These are phyloP conservation scores for Oidiodendron maius DNA, from an alignment of 495 filamentous ascomycete species.

Conservation along the genomic window DNA sequence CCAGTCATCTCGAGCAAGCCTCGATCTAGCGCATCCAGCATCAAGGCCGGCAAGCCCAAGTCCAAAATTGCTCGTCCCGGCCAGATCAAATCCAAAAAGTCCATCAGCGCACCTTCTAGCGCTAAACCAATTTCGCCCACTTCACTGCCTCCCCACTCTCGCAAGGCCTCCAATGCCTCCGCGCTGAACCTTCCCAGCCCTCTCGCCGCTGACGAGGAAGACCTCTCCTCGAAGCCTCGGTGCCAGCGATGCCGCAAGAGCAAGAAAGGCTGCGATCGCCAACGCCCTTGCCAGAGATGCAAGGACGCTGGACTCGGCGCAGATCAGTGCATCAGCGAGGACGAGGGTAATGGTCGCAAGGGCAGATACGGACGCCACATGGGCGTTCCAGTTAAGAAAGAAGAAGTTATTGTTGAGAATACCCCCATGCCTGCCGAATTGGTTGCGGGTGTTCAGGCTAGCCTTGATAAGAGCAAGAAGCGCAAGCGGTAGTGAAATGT, in stretches of 20 bases:
- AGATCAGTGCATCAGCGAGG: conserved; percentile 92
- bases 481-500: conserved; percentile 52
- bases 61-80: conserved; percentile 34
- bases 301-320: conserved; percentile 89
- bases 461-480: conserved; percentile 63
- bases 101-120: conserved; percentile 21
- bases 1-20: conserved; percentile 18
- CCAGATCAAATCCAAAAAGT: conserved; percentile 52
- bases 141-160: conserved; percentile 58
- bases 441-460: conserved; percentile 28
- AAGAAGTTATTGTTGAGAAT: conserved; percentile 28
- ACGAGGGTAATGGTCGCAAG: conserved; percentile 92
- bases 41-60: conserved; percentile 40
- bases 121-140: conserved; percentile 64
- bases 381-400: conserved; percentile 84
- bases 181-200: conserved; percentile 61
- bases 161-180: conserved; percentile 73
- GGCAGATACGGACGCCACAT: conserved; percentile 95
- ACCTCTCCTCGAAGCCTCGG: conserved; percentile 87
- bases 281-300: conserved; percentile 90
- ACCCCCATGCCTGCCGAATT: conserved; percentile 28
- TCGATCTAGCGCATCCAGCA: conserved; percentile 22
- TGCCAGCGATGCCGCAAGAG: conserved; percentile 98
- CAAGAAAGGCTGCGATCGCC: conserved; percentile 97
- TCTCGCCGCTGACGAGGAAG: conserved; percentile 78